Evolutionary conservation across 306 rosid genomes (phyloP).

Genomic region (Dryas drummondii): DNA sequence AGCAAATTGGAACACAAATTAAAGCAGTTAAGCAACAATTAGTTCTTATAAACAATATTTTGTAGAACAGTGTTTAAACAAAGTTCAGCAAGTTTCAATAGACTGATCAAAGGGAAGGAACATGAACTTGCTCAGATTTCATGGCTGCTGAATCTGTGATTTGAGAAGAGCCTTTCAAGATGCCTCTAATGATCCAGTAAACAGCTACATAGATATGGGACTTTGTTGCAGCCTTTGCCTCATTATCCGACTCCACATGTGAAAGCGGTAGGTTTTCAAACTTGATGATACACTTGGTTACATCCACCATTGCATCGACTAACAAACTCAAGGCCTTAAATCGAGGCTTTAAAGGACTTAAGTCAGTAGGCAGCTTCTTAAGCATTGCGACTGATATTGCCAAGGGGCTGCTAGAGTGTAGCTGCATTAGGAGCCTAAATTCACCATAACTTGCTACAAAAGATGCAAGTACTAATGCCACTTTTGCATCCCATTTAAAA

Average conservation of each 20-base stretch:
- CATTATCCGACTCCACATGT: constrained; percentile 30
- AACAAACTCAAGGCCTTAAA: constrained; percentile 45
- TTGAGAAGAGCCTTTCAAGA: constrained; percentile 50
- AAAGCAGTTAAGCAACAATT: not conserved
- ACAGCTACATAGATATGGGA: constrained; percentile 41
- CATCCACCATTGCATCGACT: constrained; percentile 51
- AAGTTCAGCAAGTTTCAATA: not conserved
- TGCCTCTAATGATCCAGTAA: constrained; percentile 61
- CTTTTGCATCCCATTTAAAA: constrained; percentile 62
- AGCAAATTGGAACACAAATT: not conserved
- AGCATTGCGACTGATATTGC: constrained; percentile 47
- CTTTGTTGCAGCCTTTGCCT: constrained; percentile 22
- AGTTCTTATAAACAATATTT: not conserved
- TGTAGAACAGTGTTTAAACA: too few species aligned
- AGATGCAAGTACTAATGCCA: constrained; percentile 56
- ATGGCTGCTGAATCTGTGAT: constrained; percentile 36
- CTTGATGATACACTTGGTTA: constrained; percentile 53
- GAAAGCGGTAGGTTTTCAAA: constrained; percentile 47
- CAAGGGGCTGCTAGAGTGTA: constrained; percentile 32
- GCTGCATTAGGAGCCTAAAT: constrained; percentile 48
- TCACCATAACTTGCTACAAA: constrained; percentile 56
- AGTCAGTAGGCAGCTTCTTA: constrained; percentile 39
- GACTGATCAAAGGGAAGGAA: constrained; percentile 46
- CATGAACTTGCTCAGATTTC: constrained; percentile 68
- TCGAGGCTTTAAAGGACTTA: constrained; percentile 29